These are phyloP conservation scores for Rugonectria rugulosa DNA, from an alignment of 2,329 filamentous ascomycete genomes.

Conservation along the genomic window DNA sequence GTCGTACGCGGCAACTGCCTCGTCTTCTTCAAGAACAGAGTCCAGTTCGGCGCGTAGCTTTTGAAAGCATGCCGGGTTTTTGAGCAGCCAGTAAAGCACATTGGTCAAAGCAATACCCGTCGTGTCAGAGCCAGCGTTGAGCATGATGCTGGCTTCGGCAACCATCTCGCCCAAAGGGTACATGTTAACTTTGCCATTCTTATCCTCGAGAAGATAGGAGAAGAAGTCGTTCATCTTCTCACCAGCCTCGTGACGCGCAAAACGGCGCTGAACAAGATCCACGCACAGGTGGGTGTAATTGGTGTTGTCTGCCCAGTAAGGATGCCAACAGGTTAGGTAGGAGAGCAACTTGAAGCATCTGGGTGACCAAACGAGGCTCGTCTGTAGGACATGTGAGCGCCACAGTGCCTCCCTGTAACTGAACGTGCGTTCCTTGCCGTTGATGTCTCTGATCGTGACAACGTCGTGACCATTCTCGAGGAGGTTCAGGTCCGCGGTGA, in stretches of 20 bases:
- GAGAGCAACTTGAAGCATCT: slow-evolving; percentile 58
- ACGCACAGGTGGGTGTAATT: slow-evolving; percentile 49
- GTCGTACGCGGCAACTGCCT: slow-evolving; percentile 56
- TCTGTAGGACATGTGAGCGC: slow-evolving; percentile 56
- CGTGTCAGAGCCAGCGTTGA: slow-evolving; percentile 59
- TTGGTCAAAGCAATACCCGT: slow-evolving; percentile 59
- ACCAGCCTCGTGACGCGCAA: slow-evolving; percentile 41
- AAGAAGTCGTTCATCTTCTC: slow-evolving; percentile 68
- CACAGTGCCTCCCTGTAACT: slow-evolving; percentile 58
- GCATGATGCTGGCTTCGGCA: slow-evolving; percentile 64
- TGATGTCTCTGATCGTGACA: slow-evolving; percentile 23
- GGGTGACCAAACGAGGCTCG: slow-evolving; percentile 58
- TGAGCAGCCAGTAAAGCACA: slow-evolving; percentile 60
- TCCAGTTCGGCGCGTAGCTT: slow-evolving; percentile 56
- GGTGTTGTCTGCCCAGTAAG: slow-evolving; percentile 36
- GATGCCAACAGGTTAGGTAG: slow-evolving; percentile 53
- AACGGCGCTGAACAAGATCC: slow-evolving; percentile 46
- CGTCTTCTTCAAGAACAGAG: slow-evolving; percentile 47
- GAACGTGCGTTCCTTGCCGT: slow-evolving; percentile 38
- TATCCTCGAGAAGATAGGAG: slow-evolving; percentile 59
- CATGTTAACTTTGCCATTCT: slow-evolving; percentile 45
- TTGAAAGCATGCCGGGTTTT: slow-evolving; percentile 49
- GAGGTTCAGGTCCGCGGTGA: slow-evolving; percentile 59
- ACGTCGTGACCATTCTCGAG: slow-evolving; percentile 58
- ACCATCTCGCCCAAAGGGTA: slow-evolving; percentile 65